Evolutionary conservation across 352 stramenopile species (phyloP).

Genomic region (Phytopythium helicoides): DNA sequence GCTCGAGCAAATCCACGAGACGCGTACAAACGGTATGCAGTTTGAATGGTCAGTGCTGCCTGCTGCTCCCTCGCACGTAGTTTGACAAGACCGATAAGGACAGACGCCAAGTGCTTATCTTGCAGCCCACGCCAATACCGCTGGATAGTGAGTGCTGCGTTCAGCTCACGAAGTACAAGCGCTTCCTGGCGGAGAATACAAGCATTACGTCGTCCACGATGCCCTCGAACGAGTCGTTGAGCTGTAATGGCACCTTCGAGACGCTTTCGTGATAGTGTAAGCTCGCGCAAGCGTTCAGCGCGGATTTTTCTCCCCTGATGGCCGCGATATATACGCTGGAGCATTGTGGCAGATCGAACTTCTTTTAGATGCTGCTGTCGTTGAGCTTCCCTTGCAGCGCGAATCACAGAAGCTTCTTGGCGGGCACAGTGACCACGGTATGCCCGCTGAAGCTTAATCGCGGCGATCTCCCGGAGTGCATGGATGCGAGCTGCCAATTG

Average conservation of each 20-base stretch:
- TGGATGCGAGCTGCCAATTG: conserved; percentile 52
- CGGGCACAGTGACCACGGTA: conserved; percentile 66
- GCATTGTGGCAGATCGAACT: conserved; percentile 32
- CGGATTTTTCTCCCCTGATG: conserved; percentile 52
- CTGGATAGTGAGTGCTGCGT: conserved; percentile 73
- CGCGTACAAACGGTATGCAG: conserved; percentile 53
- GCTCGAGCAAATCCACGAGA: conserved; percentile 63
- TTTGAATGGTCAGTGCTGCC: conserved; percentile 59
- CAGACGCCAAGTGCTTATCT: conserved; percentile 69
- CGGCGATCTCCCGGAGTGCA: conserved; percentile 55
- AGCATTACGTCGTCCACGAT: conserved; percentile 43
- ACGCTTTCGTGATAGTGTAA: conserved; percentile 44
- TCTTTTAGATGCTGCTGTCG: conserved; percentile 44
- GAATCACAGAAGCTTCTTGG: conserved; percentile 41
- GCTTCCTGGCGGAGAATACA: conserved; percentile 38
- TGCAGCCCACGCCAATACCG: conserved; percentile 71
- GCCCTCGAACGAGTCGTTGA: conserved; percentile 71
- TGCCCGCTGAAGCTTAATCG: conserved; percentile 68
- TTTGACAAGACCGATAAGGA: conserved; percentile 70
- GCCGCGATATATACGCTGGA: conserved; percentile 79
- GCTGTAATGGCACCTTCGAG: conserved; percentile 53
- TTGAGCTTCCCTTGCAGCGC: conserved; percentile 43
- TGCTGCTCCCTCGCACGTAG: conserved; percentile 54
- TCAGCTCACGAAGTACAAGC: conserved; percentile 30
- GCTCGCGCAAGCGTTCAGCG: conserved; percentile 39